A percentile compares a stretch with the other conserved stretches of the same genome.
Conservation (phyloP, 352 stramenopile genomes). For the Pythium dissimile region DNA sequence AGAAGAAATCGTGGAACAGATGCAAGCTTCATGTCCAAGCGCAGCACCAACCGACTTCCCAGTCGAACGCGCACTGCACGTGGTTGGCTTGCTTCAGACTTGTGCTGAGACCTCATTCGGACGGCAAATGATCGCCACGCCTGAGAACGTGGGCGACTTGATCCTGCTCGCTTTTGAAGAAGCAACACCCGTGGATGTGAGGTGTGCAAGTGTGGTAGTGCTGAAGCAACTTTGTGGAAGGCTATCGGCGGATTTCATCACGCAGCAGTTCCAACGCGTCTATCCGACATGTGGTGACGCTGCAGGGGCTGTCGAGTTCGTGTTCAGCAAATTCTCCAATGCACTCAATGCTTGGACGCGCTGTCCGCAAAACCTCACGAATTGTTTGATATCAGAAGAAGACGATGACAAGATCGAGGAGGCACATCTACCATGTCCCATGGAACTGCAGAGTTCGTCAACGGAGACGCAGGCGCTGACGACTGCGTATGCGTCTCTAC, state of each 20-base stretch:
- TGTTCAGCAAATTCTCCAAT: constrained; percentile 34
- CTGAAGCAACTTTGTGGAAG: constrained; percentile 39
- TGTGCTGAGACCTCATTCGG: constrained; percentile 56
- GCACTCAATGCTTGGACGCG: constrained; percentile 38
- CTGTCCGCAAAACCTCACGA: background rate
- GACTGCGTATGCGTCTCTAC: constrained; percentile 42
- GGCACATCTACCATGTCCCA: background rate
- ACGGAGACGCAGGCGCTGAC: constrained; percentile 40
- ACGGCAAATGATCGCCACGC: constrained; percentile 44
- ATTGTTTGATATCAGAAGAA: constrained; percentile 9
- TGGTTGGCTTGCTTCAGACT: constrained; percentile 57
- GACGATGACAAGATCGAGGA: background rate
- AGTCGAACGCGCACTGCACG: constrained; percentile 59
- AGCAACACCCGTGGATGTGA: constrained; percentile 41
- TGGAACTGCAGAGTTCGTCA: constrained; percentile 47
- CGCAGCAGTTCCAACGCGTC: constrained; percentile 30
- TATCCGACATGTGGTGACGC: constrained; percentile 16
- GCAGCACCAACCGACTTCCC: constrained; percentile 25
- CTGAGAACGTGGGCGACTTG: constrained; percentile 59
- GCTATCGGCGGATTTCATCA: constrained; percentile 32
- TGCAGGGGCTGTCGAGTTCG: constrained; percentile 28
- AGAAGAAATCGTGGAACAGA: constrained; percentile 45
- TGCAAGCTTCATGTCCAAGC: constrained; percentile 44
- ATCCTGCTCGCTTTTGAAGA: constrained; percentile 55
- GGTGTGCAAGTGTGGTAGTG: constrained; percentile 40